Percentiles rank a stretch among this genome's conserved stretches.
Conservation (phyloP, 176 grass and related monocot species). For the Raddia distichophylla region DNA sequence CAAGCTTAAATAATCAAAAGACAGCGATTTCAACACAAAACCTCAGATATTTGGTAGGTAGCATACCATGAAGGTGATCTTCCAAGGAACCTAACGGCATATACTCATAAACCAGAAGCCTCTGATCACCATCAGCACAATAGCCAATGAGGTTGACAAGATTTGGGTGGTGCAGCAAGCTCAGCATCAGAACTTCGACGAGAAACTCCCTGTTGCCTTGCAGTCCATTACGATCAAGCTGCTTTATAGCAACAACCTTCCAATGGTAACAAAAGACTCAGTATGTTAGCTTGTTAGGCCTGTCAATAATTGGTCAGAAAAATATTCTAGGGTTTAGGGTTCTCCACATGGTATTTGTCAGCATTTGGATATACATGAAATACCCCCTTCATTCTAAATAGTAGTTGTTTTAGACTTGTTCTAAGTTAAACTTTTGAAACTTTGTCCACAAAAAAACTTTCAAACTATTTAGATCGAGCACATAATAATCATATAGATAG, state of each 20-base stretch:
- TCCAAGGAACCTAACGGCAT: slow-evolving; percentile 69
- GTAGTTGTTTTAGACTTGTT: no score
- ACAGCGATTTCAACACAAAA: not conserved
- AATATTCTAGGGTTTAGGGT: not conserved
- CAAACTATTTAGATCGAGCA: no score
- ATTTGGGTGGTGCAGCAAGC: slow-evolving; percentile 63
- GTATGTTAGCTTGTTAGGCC: slow-evolving; percentile 2
- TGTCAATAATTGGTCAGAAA: not conserved
- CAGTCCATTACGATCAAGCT: slow-evolving; percentile 65
- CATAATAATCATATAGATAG: no score
- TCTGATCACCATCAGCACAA: slow-evolving; percentile 67
- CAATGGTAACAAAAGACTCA: not conserved
- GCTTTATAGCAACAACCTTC: slow-evolving; percentile 69
- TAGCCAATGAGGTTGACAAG: slow-evolving; percentile 67
- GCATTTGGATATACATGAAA: not conserved
- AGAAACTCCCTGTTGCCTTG: slow-evolving; percentile 70
- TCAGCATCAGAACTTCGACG: slow-evolving; percentile 65
- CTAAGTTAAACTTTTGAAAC: no score
- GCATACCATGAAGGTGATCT: slow-evolving; percentile 60
- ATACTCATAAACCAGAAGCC: slow-evolving; percentile 68
- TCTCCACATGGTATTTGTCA: not conserved
- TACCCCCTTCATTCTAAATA: not conserved
- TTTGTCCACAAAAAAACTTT: no score
- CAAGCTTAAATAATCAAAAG: not conserved
- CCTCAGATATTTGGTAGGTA: not conserved